Conservation (phyloP, 345 rosid genomes). For the Physaria fendleri region DNA sequence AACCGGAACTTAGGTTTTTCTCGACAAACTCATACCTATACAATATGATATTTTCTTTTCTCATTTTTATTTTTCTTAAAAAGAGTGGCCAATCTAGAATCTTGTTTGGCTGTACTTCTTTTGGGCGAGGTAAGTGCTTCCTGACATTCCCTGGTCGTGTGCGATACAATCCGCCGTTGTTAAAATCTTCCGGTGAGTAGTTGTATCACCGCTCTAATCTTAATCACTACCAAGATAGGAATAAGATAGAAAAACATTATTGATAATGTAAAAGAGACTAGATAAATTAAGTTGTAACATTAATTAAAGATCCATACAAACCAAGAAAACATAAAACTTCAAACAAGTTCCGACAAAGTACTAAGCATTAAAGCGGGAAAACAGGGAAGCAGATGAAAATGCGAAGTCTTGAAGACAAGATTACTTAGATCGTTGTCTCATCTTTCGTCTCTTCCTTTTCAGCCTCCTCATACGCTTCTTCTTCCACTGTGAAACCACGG, state of each 20-base stretch:
- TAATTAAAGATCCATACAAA: conserved; percentile 17
- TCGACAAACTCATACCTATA: too few species aligned
- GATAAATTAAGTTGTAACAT: neutral
- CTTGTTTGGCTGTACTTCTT: too few species aligned
- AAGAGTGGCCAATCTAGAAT: too few species aligned
- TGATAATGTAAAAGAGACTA: neutral
- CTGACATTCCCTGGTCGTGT: too few species aligned
- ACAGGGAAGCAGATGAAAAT: conserved; percentile 6
- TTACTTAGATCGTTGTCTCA: conserved; percentile 99
- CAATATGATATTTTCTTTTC: too few species aligned
- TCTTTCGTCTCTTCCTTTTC: conserved; percentile 99
- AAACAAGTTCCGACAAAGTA: conserved; percentile 14
- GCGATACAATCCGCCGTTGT: too few species aligned
- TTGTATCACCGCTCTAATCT: too few species aligned
- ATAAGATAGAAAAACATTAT: neutral
- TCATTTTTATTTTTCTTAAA: too few species aligned
- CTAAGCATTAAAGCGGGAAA: neutral
- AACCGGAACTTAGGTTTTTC: too few species aligned
- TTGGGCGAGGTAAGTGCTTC: too few species aligned
- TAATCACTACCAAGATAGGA: neutral
- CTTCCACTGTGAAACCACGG: conserved; percentile 66
- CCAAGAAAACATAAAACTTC: neutral
- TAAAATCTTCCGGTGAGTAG: too few species aligned
- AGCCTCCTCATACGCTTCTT: conserved; percentile 99
- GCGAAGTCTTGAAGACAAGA: neutral